A percentile compares a stretch with the other conserved stretches of the same genome.
These are phyloP conservation scores for Pichia sporocuriosa DNA, from an alignment of 805 yeast species.

Conservation along the genomic window DNA sequence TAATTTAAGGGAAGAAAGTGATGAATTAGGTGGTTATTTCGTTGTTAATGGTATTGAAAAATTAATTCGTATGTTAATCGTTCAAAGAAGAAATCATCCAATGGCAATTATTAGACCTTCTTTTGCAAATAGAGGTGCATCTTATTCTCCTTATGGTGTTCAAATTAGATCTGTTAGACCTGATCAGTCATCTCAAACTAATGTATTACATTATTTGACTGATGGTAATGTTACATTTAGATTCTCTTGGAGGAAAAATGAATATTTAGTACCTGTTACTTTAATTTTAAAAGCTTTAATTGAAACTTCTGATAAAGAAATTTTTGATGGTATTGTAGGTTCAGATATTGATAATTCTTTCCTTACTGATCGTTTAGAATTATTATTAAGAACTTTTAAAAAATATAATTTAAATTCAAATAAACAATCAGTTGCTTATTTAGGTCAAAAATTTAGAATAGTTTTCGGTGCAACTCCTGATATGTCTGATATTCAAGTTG, in stretches of 20 bases:
- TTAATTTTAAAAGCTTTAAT: conserved; percentile 86
- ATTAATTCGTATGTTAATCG: conserved; percentile 93
- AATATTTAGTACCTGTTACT: conserved; percentile 79
- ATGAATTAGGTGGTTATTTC: conserved; percentile 95
- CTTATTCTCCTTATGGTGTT: conserved; percentile 84
- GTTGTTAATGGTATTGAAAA: conserved; percentile 96
- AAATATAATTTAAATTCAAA: conserved; percentile 70
- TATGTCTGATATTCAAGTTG: conserved; percentile 83
- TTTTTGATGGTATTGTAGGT: conserved; percentile 94
- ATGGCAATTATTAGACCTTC: conserved; percentile 97
- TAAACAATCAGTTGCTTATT: conserved; percentile 84
- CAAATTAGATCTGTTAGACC: conserved; percentile 93
- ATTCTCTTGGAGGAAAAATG: conserved; percentile 95
- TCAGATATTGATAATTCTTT: conserved; percentile 81
- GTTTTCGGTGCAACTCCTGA: conserved; percentile 88
- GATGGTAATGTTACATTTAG: conserved; percentile 97
- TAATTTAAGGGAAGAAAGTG: conserved; percentile 76
- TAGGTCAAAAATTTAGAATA: conserved; percentile 93
- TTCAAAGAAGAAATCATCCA: conserved; percentile 95
- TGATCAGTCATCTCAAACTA: conserved; percentile 96
- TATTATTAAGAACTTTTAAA: conserved; percentile 83
- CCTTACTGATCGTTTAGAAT: conserved; percentile 95
- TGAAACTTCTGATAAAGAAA: conserved; percentile 90
- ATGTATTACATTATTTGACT: conserved; percentile 89
- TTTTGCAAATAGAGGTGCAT: conserved; percentile 87